These are phyloP conservation scores for Diphasiastrum complanatum DNA, from an alignment of 83 land plant species.

Conservation along the genomic window DNA sequence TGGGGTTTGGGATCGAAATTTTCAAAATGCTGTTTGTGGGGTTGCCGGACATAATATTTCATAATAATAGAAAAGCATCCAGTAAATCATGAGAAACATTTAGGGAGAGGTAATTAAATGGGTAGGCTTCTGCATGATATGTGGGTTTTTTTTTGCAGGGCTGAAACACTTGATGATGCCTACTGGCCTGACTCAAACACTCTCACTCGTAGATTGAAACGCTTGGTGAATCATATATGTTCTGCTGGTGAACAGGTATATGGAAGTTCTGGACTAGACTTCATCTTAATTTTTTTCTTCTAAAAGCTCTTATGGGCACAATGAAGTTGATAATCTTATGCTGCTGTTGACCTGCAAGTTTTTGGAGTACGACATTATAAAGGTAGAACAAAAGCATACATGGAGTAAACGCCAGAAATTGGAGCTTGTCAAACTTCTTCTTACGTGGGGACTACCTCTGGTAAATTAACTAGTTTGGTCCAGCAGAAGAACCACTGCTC, in stretches of 20 bases:
- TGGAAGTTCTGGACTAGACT: neutral
- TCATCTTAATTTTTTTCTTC: constrained; percentile 4
- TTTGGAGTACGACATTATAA: constrained; percentile 12
- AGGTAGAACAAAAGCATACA: constrained; percentile 9
- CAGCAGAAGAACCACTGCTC: too few species aligned
- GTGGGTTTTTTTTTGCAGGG: too few species aligned
- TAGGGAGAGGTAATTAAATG: too few species aligned
- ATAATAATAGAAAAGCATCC: too few species aligned
- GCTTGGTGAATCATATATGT: constrained; percentile 33
- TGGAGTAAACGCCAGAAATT: constrained; percentile 36
- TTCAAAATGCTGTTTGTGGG: too few species aligned
- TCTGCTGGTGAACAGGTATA: constrained; percentile 35
- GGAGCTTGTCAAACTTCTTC: constrained; percentile 30
- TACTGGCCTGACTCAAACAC: constrained; percentile 41
- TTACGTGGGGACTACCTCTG: constrained; percentile 33
- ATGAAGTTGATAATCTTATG: too few species aligned
- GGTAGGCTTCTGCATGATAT: too few species aligned
- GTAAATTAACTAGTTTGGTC: constrained; percentile 18
- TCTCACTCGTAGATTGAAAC: constrained; percentile 39
- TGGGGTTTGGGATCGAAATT: too few species aligned
- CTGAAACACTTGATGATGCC: too few species aligned
- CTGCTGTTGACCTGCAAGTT: constrained; percentile 9
- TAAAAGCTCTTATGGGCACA: too few species aligned
- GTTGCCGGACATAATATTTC: too few species aligned
- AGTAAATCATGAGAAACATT: too few species aligned